Evolutionary conservation across 805 yeast species (phyloP), one percentile per base, ranked within the genome.

Genomic region (Candida verbasci): DNA sequence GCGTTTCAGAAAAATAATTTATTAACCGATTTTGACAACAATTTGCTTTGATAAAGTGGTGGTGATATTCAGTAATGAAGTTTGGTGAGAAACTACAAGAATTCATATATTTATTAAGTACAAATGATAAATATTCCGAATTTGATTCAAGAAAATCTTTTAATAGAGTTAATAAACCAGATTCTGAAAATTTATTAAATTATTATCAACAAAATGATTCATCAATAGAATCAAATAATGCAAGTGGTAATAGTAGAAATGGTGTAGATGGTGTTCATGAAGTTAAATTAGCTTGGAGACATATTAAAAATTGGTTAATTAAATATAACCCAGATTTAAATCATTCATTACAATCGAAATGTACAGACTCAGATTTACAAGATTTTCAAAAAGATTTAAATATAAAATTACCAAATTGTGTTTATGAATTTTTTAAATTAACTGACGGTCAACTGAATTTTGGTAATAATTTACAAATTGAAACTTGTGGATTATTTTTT

Each of bases 361-460:
- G 88, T 43, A 86, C 96, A 0, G 70, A 72, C 26, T 75, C 81
- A 40, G 98, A 93, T 55, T 68, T 91, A 39, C 70, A 72, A 44
- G 91, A 83, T 48, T 82, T 93, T 21, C 97, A 93, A 62, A 74
- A 76, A 48, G 97, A 91, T 56, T 66, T 88, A 52, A 79, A 76
- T 30, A 65, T 86, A 35, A 66, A 70, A 31, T 70, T 93, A 30
- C 98, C 98, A 1, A 65, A 78, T 2, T 86, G 91, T 38, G 86
- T 93, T 6, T 70, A 84, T 36, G 95, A 88, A 29, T 84, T 91
- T 30, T 76, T 75, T 52, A 74, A 79, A 50, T 62, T 83, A 27
- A 96, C 93, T 47, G 97, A 93, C 53, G 98, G 98, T 35, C 98
- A 93, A 63, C 50, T 61, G 9, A 45, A 48, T 20, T 70, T 83